Evolutionary conservation across 768 basidiomycete genomes (phyloP), one percentile per base, ranked within the genome.

Genomic region (Amanita pseudoporphyria): DNA sequence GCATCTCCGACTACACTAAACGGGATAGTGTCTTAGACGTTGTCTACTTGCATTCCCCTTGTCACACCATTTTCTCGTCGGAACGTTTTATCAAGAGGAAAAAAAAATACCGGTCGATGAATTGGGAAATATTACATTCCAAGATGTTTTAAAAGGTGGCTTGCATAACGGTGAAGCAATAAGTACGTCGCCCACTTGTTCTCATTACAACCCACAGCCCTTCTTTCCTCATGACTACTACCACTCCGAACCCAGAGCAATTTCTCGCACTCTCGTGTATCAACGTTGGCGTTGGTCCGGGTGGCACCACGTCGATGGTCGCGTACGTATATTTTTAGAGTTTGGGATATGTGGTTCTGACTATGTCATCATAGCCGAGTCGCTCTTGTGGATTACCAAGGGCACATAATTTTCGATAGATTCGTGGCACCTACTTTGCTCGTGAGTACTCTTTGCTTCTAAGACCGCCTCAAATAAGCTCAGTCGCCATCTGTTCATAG

Each of bases 231-330:
- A 47, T 60, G 57, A 53, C 53, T 21, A 71, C 71, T 66, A 62
- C 64, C 47, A 56, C 66, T 51, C 65, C 65, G 18, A 56, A 67
- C 36, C 56, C 60, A 19, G 80, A 66, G 37, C 73, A 73, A 49
- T 71, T 80, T 54, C 62, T 84, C 37, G 73, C 80, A 6, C 62
- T 88, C 37, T 77, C 83, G 13, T 86, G 80, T 54, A 68, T 71
- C 45, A 80, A 79, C 54, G 82, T 88, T n/a, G 87, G 87, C 10
- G 82, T 85, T 32, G 86, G 86, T 24, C 81, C 84, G 14, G 86
- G 87, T 3, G 87, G 87, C 6, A 82, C 82, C 13, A 90, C 87
- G 1, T 77, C 81, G 33, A 84, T 90, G 81, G 70, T 90, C 31
- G 87, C 86, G 87, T 88, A 68, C 54, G 82, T 73, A 37, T 9